Evolutionary conservation across 2,329 filamentous ascomycete genomes (phyloP).

Genomic region (Arthrobotrys sphaeroides): DNA sequence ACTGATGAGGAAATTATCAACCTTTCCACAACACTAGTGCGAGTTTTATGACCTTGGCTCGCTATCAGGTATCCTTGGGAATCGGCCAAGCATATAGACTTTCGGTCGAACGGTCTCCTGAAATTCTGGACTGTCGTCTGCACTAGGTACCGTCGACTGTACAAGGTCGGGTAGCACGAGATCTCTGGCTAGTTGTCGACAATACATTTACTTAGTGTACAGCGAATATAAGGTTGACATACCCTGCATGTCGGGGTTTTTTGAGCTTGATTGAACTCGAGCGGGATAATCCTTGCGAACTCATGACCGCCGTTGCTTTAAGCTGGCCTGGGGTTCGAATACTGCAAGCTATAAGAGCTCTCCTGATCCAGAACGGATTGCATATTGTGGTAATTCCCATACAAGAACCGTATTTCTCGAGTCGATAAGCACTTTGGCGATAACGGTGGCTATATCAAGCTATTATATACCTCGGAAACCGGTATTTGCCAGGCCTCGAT

Average conservation of each 20-base stretch:
- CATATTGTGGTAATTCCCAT: not conserved
- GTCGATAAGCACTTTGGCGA: not conserved
- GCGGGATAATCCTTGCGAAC: not conserved
- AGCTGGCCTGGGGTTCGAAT: not conserved
- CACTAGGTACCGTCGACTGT: not conserved
- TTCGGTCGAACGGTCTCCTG: not conserved
- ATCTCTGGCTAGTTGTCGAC: not conserved
- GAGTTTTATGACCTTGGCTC: slow-evolving; percentile 5
- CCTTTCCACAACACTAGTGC: slow-evolving; percentile 26
- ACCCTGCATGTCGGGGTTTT: not conserved
- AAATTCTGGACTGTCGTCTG: not conserved
- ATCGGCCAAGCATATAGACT: not conserved
- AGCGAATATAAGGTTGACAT: not conserved
- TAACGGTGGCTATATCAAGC: not conserved
- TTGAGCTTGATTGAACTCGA: not conserved
- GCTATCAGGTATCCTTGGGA: not conserved
- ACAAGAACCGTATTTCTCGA: not conserved
- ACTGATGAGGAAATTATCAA: slow-evolving; percentile 33
- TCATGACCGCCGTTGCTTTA: slow-evolving; percentile 1
- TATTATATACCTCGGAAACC: slow-evolving; percentile 1
- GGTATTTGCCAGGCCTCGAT: too few species aligned
- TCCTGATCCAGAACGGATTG: slow-evolving; percentile 3
- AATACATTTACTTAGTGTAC: not conserved
- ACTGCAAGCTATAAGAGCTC: not conserved
- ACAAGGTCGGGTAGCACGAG: not conserved